Conservation (phyloP, 2,329 filamentous ascomycete species). For the Colletotrichum sp. region DNA sequence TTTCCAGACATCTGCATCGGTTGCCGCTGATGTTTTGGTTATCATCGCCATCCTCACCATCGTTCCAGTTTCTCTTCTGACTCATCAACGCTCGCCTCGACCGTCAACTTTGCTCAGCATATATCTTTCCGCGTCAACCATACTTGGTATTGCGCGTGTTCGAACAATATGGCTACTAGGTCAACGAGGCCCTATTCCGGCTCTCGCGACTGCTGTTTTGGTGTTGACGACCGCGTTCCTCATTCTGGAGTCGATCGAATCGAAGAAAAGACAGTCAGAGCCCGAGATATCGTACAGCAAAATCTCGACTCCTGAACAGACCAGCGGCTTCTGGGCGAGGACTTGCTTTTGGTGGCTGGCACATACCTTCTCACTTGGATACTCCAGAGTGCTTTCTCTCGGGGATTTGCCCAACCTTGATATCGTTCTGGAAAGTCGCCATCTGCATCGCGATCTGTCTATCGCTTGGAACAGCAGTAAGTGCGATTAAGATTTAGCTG, state of each 20-base stretch:
- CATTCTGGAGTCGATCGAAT: background rate
- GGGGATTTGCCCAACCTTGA: background rate
- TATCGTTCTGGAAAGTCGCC: background rate
- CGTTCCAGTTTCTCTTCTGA: constrained; percentile 21
- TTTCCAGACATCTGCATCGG: constrained; percentile 19
- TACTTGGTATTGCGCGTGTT: constrained; percentile 19
- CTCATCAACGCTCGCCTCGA: constrained; percentile 25
- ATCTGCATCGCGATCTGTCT: background rate
- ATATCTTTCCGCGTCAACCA: constrained; percentile 22
- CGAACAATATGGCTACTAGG: background rate
- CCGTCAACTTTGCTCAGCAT: constrained; percentile 29
- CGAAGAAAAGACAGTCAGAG: background rate
- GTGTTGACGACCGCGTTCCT: background rate
- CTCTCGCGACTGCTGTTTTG: background rate
- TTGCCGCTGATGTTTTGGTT: constrained; percentile 25
- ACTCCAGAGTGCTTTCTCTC: background rate
- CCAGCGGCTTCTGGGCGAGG: constrained; percentile 8
- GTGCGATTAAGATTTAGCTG: rapidly evolving
- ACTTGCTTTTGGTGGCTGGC: constrained; percentile 16
- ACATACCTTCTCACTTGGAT: background rate
- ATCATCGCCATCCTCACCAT: constrained; percentile 16
- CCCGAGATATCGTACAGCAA: background rate
- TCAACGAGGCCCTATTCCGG: background rate
- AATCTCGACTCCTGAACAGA: background rate
- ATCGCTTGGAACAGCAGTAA: constrained; percentile 23